Conservation (phyloP, 2,329 filamentous ascomycete species). For the Monosporascus sp. region DNA sequence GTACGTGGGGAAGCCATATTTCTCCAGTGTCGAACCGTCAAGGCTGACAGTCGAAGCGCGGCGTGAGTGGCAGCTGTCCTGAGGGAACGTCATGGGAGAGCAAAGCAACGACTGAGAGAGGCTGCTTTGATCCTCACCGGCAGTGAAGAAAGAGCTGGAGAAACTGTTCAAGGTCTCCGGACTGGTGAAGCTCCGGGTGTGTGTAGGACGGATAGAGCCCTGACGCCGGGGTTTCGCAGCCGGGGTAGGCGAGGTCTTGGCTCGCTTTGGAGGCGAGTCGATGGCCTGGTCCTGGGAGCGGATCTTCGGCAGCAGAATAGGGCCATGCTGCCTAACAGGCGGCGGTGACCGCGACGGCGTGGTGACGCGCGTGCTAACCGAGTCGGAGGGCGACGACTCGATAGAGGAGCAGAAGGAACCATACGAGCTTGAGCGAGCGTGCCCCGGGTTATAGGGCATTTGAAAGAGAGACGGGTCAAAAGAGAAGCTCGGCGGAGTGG, state of each 20-base stretch:
- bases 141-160: constrained; percentile 34
- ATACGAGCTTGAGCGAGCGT: constrained; percentile 61
- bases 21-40: constrained; percentile 60
- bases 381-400: constrained; percentile 61
- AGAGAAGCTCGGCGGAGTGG: constrained; percentile 46
- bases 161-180: constrained; percentile 49
- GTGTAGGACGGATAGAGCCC: constrained; percentile 38
- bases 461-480: constrained; percentile 55
- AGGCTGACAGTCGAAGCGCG: constrained; percentile 65
- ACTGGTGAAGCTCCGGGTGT: constrained; percentile 57
- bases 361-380: constrained; percentile 61
- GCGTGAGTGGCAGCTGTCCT: constrained; percentile 44
- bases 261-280: constrained; percentile 51
- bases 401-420: constrained; percentile 60
- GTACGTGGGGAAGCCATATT: constrained; percentile 81
- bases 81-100: constrained; percentile 57
- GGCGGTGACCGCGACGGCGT: constrained; percentile 63
- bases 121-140: constrained; percentile 27
- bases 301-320: constrained; percentile 79
- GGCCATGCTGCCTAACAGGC: constrained; percentile 73
- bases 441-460: constrained; percentile 47
- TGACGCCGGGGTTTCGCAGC: constrained; percentile 24
- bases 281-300: constrained; percentile 77
- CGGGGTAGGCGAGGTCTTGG: constrained; percentile 48
- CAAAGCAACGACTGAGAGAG: constrained; percentile 53